Conservation (phyloP, 345 rosid species). For the Durio zibethinus region DNA sequence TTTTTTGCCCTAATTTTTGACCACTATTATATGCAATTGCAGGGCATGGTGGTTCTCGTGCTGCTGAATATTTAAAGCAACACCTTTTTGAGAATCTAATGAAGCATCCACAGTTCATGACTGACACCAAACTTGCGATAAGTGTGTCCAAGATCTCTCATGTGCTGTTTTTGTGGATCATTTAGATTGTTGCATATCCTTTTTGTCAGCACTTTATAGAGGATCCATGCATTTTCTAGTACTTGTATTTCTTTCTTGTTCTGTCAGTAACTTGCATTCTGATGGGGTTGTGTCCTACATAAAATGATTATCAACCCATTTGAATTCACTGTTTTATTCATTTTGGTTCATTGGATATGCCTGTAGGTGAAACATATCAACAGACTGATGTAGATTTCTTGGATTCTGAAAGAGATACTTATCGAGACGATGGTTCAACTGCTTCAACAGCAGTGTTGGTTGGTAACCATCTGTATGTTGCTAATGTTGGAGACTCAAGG, state of each 20-base stretch:
- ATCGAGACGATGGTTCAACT: conserved; percentile 96
- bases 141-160: conserved; percentile 41
- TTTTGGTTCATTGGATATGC: conserved; percentile 11
- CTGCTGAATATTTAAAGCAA: conserved; percentile 90
- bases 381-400: conserved; percentile 86
- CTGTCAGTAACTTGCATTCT: conserved; percentile 5
- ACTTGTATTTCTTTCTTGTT: background rate
- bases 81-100: conserved; percentile 88
- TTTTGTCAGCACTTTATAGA: conserved; percentile 16
- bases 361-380: conserved; percentile 83
- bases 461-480: conserved; percentile 89
- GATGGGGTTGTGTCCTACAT: background rate
- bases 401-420: conserved; percentile 72
- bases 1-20: background rate
- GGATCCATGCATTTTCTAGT: conserved; percentile 19
- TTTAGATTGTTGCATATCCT: conserved; percentile 6
- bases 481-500: conserved; percentile 98
- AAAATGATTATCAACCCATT: background rate
- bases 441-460: conserved; percentile 95
- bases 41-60: conserved; percentile 99
- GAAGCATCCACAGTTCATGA: conserved; percentile 80
- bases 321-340: conserved; percentile 6
- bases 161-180: background rate
- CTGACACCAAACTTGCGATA: conserved; percentile 76
- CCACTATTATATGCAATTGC: conserved; percentile 18